Conservation (phyloP, 1,284 basidiomycete species). For the Cutaneotrichosporon spelunceum region DNA sequence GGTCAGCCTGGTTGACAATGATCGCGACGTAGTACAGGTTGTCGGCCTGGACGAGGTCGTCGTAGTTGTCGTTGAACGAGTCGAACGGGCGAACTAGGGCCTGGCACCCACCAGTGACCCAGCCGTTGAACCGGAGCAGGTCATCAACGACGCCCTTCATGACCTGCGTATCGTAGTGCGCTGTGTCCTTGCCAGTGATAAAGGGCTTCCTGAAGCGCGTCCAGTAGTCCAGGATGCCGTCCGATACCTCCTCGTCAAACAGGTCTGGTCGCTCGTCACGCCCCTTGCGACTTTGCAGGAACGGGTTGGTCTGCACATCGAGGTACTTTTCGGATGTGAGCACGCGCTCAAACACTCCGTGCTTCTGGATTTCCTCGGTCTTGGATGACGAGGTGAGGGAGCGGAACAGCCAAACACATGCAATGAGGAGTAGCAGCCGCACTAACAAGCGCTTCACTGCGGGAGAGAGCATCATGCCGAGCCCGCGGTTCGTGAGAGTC, state of each 20-base stretch:
- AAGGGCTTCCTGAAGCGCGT: conserved; percentile 82
- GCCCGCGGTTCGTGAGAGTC: conserved; percentile 16
- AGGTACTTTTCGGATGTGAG: conserved; percentile 75
- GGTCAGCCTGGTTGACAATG: conserved; percentile 91
- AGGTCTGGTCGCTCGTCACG: conserved; percentile 77
- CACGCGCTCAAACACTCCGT: conserved; percentile 81
- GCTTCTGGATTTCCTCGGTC: conserved; percentile 62
- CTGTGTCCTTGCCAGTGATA: conserved; percentile 73
- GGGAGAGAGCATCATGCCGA: conserved; percentile 34
- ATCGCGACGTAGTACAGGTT: conserved; percentile 90
- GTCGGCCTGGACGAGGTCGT: conserved; percentile 74
- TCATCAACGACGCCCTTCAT: conserved; percentile 84
- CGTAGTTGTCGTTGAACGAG: conserved; percentile 80
- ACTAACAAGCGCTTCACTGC: conserved; percentile 43
- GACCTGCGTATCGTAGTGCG: conserved; percentile 80
- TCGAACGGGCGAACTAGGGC: conserved; percentile 79
- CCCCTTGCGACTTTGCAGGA: conserved; percentile 79
- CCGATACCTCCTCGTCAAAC: conserved; percentile 67
- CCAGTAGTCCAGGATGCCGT: conserved; percentile 84
- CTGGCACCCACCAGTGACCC: conserved; percentile 95
- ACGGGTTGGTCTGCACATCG: conserved; percentile 80
- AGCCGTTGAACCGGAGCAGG: conserved; percentile 86
- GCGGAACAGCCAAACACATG: conserved; percentile 41
- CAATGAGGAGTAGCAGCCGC: conserved; percentile 41
- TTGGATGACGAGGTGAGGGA: conserved; percentile 33